Conservation (phyloP, 106 monocot species). For the Dendrobium officinale region DNA sequence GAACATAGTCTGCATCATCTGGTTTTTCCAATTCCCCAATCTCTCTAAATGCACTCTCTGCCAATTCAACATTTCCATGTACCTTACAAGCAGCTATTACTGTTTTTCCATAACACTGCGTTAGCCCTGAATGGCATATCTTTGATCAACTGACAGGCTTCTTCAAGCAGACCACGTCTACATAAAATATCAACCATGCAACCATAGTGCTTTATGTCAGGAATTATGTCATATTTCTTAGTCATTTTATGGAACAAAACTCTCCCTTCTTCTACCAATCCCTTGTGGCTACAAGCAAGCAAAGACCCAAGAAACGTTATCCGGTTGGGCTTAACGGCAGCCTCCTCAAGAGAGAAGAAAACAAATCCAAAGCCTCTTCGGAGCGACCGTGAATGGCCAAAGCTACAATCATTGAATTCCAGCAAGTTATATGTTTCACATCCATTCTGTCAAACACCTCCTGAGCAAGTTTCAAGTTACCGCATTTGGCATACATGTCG, state of each 20-base stretch:
- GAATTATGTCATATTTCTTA: slow-evolving; percentile 35
- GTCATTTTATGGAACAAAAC: slow-evolving; percentile 42
- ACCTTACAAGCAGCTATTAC: slow-evolving; percentile 49
- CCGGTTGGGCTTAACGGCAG: slow-evolving; percentile 25
- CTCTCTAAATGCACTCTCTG: slow-evolving; percentile 45
- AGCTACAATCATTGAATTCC: slow-evolving; percentile 75
- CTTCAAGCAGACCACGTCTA: slow-evolving; percentile 42
- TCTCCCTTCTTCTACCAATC: slow-evolving; percentile 44
- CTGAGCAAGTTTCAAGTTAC: slow-evolving; percentile 31
- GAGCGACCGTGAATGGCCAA: slow-evolving; percentile 49
- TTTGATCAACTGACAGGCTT: slow-evolving; percentile 46
- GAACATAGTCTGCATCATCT: slow-evolving; percentile 34
- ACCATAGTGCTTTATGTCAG: slow-evolving; percentile 67
- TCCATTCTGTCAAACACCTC: slow-evolving; percentile 53
- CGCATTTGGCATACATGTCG: slow-evolving; percentile 77
- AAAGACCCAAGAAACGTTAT: slow-evolving; percentile 57
- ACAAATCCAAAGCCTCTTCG: slow-evolving; percentile 51
- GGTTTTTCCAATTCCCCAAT: slow-evolving; percentile 21
- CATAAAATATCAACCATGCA: slow-evolving; percentile 77
- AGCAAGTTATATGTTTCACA: slow-evolving; percentile 57
- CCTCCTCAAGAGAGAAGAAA: slow-evolving; percentile 51
- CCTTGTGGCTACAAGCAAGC: slow-evolving; percentile 64
- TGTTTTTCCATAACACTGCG: slow-evolving; percentile 50
- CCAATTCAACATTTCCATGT: slow-evolving; percentile 42
- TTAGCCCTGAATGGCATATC: slow-evolving; percentile 45